Evolutionary conservation across 1,139 yeast genomes (phyloP).

Genomic region (Hyphopichia pseudoburtonii): DNA sequence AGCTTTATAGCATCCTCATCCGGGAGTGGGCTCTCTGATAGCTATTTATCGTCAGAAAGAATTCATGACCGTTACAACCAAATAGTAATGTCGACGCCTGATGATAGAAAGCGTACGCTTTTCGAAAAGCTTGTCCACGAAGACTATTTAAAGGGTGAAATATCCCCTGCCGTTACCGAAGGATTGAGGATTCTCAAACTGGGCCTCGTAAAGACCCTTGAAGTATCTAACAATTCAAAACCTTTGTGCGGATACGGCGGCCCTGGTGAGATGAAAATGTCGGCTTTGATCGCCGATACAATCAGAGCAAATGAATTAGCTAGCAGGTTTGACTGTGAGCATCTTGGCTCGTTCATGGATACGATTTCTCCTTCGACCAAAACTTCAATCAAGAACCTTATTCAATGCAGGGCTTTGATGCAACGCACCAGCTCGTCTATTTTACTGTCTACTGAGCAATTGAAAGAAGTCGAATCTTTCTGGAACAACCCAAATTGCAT

Average conservation of each 20-base stretch:
- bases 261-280: conserved; percentile 20
- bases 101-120: conserved; percentile 12
- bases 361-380: conserved; percentile 34
- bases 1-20: conserved; percentile 27
- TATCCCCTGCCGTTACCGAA: too few species aligned
- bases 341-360: conserved; percentile 31
- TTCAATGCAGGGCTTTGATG: conserved; percentile 27
- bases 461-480: too few species aligned
- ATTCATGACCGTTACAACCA: conserved; percentile 17
- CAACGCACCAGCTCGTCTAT: too few species aligned
- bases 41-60: conserved; percentile 14
- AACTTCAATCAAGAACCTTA: conserved; percentile 36
- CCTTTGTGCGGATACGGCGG: too few species aligned
- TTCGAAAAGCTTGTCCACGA: conserved; percentile 11
- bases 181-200: too few species aligned
- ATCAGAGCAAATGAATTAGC: conserved; percentile 57
- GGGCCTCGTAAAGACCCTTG: too few species aligned
- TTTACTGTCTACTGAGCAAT: too few species aligned
- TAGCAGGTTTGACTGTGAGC: conserved; percentile 42
- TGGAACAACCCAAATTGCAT: conserved; percentile 26
- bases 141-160: conserved; percentile 15
- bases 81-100: conserved; percentile 15
- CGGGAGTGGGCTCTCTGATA: conserved; percentile 14
- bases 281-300: conserved; percentile 51
- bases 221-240: too few species aligned